Evolutionary conservation across 441 rosid species (phyloP), one percentile per base, ranked within the genome.

Genomic region (Gossypium lobatum): DNA sequence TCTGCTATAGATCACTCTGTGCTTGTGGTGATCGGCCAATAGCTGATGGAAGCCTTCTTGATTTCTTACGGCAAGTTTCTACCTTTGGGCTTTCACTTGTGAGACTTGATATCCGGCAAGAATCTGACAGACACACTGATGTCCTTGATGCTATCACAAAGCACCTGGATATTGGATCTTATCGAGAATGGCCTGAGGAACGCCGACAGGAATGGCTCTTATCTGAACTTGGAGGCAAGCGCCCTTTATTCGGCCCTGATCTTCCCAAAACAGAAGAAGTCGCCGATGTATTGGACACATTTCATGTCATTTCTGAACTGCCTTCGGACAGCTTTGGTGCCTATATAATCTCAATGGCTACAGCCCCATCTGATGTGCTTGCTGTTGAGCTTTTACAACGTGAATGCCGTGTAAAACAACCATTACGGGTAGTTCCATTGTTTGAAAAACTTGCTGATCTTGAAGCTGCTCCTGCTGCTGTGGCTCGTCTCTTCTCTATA

Each of bases 311-410:
- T 39, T 78, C 92, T 21, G 88, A 86, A 76, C 88, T 88, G 71
- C 92, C 92, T 52, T 42, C 80, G 2, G 92, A 86, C 62, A 86
- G 79, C 71, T 86, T 86, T 59, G 92, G 90, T 21, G 90, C 92
- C 70, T 88, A 88, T 76, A 83, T 88, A 16, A 88, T 88, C 74
- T 88, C 92, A 7, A 85, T 88, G 92, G 92, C 90, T 8, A 88
- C 92, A 68, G 81, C 88, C 58, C 86, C 92, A 3, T 86, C 90
- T 45, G 92, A 86, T 50, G 92, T 88, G 16, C 88, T 88, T 57
- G 88, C 88, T 46, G 92, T 86, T 6, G 92, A 86, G 81, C 90
- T 88, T 52, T 73, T 88, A 55, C 92, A 88, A 20, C 88, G 88
- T 11, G 92, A 88, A 80, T 85, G 89, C 45, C 80, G 48, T 62